Conservation (phyloP, 2,329 filamentous ascomycete genomes). For the Cladosporium sp. region DNA sequence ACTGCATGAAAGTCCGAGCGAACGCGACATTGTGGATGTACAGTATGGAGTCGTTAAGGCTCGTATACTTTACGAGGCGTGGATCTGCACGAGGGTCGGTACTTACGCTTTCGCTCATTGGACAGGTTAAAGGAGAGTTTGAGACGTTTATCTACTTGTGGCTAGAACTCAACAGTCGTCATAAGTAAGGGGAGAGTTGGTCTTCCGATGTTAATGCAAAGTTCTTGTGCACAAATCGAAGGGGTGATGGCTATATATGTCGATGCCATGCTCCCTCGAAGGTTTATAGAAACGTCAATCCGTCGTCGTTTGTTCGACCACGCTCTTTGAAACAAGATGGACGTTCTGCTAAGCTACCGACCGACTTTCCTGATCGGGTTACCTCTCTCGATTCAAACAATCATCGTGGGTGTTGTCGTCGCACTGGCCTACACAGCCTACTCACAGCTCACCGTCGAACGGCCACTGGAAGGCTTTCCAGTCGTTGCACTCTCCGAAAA, state of each 20-base stretch:
- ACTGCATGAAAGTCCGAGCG: background rate
- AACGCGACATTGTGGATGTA: background rate
- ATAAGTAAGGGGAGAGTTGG: background rate
- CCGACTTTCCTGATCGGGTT: background rate
- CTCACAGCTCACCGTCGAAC: background rate
- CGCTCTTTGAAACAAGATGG: background rate
- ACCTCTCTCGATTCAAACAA: slow-evolving; percentile 13
- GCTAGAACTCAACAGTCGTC: background rate
- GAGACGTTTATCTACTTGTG: background rate
- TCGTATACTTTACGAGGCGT: slow-evolving; percentile 4
- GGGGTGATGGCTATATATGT: background rate
- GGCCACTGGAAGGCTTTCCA: slow-evolving; percentile 12
- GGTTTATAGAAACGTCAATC: background rate
- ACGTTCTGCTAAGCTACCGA: background rate
- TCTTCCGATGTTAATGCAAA: background rate
- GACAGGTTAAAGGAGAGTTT: background rate
- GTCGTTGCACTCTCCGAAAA: slow-evolving; percentile 4
- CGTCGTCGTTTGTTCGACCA: background rate
- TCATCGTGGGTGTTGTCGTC: background rate
- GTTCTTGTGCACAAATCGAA: background rate
- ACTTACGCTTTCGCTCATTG: background rate
- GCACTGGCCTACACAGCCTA: slow-evolving; percentile 1
- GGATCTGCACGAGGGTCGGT: background rate
- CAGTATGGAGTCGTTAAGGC: background rate
- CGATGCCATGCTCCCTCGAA: background rate